Evolutionary conservation across 192 early-diverging fungal genomes (phyloP).

Genomic region (Kappamyces sp.): DNA sequence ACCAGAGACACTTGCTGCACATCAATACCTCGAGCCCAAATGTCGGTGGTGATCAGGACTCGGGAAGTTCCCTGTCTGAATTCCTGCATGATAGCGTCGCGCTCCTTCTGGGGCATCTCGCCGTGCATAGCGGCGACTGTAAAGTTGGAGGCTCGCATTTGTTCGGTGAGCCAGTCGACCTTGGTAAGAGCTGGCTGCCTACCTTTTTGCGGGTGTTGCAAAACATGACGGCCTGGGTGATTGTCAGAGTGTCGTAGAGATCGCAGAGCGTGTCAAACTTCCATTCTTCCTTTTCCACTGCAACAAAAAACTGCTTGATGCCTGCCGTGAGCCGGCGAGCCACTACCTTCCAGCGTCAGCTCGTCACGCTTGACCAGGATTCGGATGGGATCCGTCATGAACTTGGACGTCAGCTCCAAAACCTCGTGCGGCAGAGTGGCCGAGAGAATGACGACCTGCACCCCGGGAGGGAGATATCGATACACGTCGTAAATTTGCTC

Average conservation of each 20-base stretch:
- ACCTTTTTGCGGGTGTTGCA: slow-evolving; percentile 98
- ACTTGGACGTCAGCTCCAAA: slow-evolving; percentile 90
- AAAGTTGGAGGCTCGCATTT: slow-evolving; percentile 83
- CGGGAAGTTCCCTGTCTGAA: slow-evolving; percentile 96
- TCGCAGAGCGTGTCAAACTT: slow-evolving; percentile 98
- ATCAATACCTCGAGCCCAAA: slow-evolving; percentile 98
- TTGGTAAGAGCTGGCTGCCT: too few species aligned
- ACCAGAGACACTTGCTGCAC: slow-evolving; percentile 99
- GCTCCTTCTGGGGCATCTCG: slow-evolving; percentile 95
- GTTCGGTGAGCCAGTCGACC: slow-evolving; percentile 98
- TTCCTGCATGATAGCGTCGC: slow-evolving; percentile 98
- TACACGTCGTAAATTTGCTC: slow-evolving; percentile 98
- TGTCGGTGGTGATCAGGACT: slow-evolving; percentile 96
- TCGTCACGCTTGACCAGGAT: slow-evolving; percentile 98
- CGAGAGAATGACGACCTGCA: slow-evolving; percentile 94
- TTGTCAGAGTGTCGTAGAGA: slow-evolving; percentile 96
- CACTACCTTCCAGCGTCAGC: slow-evolving; percentile 80
- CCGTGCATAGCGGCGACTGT: slow-evolving; percentile 98
- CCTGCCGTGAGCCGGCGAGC: too few species aligned
- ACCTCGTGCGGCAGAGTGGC: slow-evolving; percentile 97
- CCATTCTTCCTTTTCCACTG: slow-evolving; percentile 99
- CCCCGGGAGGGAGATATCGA: slow-evolving; percentile 77
- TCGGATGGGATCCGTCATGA: slow-evolving; percentile 98
- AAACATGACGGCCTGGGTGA: slow-evolving; percentile 99
- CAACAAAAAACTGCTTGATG: slow-evolving; percentile 94